Evolutionary conservation across 2,329 filamentous ascomycete species (phyloP).

Genomic region (Fusarium euwallaceae): DNA sequence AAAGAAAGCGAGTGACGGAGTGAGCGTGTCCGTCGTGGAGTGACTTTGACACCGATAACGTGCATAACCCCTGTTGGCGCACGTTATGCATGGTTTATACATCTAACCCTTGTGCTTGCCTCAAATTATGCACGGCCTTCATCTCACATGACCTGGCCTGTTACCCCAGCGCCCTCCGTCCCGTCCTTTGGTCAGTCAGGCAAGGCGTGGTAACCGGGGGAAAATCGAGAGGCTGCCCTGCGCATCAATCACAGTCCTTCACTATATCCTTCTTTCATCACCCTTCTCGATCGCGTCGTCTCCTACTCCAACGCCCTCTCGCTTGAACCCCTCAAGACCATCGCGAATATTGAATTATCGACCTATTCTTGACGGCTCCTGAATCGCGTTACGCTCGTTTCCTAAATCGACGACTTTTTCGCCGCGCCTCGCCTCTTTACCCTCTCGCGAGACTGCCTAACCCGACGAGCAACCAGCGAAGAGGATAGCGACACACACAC

Average conservation of each 20-base stretch:
- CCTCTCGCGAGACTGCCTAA: conserved; percentile 6
- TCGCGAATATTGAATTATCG: conserved; percentile 9
- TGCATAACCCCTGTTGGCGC: conserved; percentile 3
- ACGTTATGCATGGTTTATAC: conserved; percentile 3
- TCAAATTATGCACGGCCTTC: conserved; percentile 41
- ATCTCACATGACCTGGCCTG: conserved; percentile 50
- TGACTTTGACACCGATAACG: background rate
- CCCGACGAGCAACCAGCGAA: conserved; percentile 7
- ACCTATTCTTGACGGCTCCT: conserved; percentile 7
- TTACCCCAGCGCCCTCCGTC: conserved; percentile 33
- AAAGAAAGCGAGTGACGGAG: background rate
- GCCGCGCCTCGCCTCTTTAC: conserved; percentile 10
- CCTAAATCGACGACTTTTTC: conserved; percentile 17
- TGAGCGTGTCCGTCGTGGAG: background rate
- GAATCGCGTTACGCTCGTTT: conserved; percentile 23
- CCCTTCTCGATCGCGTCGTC: conserved; percentile 29
- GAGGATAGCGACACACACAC: background rate
- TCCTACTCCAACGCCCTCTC: conserved; percentile 7
- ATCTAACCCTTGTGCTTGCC: conserved; percentile 12
- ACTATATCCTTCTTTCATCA: conserved; percentile 36
- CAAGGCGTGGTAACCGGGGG: conserved; percentile 19
- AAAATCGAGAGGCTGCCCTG: conserved; percentile 40
- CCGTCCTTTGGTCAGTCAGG: conserved; percentile 1
- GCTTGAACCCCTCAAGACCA: background rate
- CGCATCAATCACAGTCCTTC: conserved; percentile 32